Evolutionary conservation across 1,284 basidiomycete species (phyloP).

Genomic region (Ustilago trichophora): DNA sequence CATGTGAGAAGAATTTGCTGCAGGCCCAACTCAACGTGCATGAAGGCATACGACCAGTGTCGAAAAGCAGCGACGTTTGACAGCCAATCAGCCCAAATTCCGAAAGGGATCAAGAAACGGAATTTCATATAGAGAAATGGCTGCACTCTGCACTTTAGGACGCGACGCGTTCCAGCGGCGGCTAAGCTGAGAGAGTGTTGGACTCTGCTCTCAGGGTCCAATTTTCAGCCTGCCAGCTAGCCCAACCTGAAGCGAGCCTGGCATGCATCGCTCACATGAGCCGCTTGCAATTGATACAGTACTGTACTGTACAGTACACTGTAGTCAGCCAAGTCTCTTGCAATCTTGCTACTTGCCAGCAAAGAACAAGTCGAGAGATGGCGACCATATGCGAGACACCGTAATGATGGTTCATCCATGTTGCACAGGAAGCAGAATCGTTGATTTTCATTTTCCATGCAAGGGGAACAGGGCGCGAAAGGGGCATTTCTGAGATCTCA

Average conservation of each 20-base stretch:
- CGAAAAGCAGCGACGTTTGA: not conserved
- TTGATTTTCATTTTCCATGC: constrained; percentile 32
- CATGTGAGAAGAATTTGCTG: constrained; percentile 40
- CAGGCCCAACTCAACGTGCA: constrained; percentile 21
- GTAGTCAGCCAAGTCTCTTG: too few species aligned
- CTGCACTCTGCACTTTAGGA: not conserved
- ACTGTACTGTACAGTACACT: too few species aligned
- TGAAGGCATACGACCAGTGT: constrained; percentile 15
- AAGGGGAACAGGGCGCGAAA: constrained; percentile 17
- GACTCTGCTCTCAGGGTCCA: not conserved
- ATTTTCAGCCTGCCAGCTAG: constrained; percentile 1
- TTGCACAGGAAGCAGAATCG: too few species aligned
- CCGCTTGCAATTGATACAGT: too few species aligned
- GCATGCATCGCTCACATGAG: too few species aligned
- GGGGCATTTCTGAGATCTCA: not conserved
- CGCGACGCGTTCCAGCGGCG: constrained; percentile 9
- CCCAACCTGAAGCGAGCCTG: too few species aligned
- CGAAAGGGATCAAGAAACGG: constrained; percentile 1
- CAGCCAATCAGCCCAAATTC: not conserved
- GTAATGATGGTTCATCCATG: too few species aligned
- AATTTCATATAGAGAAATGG: not conserved
- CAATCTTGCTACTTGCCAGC: too few species aligned
- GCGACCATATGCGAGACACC: too few species aligned
- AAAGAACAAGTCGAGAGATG: too few species aligned
- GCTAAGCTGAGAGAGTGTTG: not conserved